Conservation (phyloP, 176 grass and related monocot species). For the Microstegium vimineum region DNA sequence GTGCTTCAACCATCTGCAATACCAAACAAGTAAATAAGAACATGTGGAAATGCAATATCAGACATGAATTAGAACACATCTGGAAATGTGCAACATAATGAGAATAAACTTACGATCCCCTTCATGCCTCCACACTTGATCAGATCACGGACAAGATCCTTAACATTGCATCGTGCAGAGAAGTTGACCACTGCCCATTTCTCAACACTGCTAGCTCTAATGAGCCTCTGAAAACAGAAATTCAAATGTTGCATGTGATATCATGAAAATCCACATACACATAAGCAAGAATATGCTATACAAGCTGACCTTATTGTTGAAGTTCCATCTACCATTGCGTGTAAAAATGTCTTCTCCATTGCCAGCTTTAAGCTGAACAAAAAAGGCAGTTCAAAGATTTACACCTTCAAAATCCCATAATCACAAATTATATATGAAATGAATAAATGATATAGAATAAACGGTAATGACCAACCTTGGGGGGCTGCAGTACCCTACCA, state of each 20-base stretch:
- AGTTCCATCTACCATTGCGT: slow-evolving; percentile 83
- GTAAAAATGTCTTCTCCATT: slow-evolving; percentile 73
- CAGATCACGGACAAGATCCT: slow-evolving; percentile 55
- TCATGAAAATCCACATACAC: not conserved
- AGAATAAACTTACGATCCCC: slow-evolving; percentile 62
- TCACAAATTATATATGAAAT: not conserved
- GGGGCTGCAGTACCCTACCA: slow-evolving; percentile 63
- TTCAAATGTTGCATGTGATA: slow-evolving; percentile 6
- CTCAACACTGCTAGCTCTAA: slow-evolving; percentile 30
- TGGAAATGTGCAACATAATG: not conserved
- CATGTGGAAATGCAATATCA: not conserved
- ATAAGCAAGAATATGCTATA: not conserved
- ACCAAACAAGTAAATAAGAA: not conserved
- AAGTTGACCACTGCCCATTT: slow-evolving; percentile 92
- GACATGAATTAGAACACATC: not conserved
- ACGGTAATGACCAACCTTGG: slow-evolving; percentile 41
- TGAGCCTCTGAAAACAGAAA: slow-evolving; percentile 50
- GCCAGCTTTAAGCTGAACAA: slow-evolving; percentile 62
- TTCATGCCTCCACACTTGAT: slow-evolving; percentile 71
- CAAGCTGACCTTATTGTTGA: slow-evolving; percentile 71
- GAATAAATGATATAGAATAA: not conserved
- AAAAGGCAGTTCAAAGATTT: not conserved
- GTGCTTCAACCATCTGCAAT: slow-evolving; percentile 49
- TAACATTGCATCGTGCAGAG: slow-evolving; percentile 63
- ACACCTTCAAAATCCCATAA: not conserved